phyloP scores from a whole-genome alignment of 2,329 filamentous ascomycete genomes.

The Nectriaceae sp. region DNA sequence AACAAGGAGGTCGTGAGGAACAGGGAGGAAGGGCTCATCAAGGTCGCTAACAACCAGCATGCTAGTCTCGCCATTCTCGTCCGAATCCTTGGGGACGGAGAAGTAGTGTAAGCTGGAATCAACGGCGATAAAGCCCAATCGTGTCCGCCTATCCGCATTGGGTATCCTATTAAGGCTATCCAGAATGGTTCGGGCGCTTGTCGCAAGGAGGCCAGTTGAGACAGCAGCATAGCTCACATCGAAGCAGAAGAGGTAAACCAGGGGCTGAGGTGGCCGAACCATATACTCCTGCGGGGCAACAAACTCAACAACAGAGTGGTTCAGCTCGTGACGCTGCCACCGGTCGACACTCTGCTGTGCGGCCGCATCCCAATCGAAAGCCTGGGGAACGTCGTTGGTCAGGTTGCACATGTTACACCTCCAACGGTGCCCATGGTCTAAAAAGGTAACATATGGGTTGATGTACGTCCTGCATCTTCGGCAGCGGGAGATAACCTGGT shows the following conservation, averaged over 20 bases:
- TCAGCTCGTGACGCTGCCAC: slow-evolving; percentile 90
- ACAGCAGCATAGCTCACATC: slow-evolving; percentile 92
- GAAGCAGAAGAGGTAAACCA: slow-evolving; percentile 94
- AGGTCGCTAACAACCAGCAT: slow-evolving; percentile 96
- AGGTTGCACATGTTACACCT: slow-evolving; percentile 99
- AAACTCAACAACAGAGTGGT: slow-evolving; percentile 96
- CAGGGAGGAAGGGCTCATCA: slow-evolving; percentile 94
- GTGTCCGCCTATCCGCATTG: slow-evolving; percentile 91
- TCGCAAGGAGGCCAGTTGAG: slow-evolving; percentile 87
- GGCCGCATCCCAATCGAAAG: slow-evolving; percentile 96
- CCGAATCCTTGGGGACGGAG: slow-evolving; percentile 84
- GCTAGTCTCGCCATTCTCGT: slow-evolving; percentile 79
- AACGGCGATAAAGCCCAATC: slow-evolving; percentile 92
- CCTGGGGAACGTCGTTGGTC: slow-evolving; percentile 98
- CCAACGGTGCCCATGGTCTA: slow-evolving; percentile 97
- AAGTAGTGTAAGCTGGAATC: slow-evolving; percentile 97
- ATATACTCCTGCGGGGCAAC: slow-evolving; percentile 99
- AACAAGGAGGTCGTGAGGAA: slow-evolving; percentile 87
- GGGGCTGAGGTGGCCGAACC: slow-evolving; percentile 92
- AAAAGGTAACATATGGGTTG: slow-evolving; percentile 94
- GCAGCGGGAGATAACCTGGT: slow-evolving; percentile 96
- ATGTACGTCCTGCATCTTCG: slow-evolving; percentile 95
- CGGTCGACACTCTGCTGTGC: slow-evolving; percentile 89
- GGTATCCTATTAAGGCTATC: slow-evolving; percentile 96
- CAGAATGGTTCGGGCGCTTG: slow-evolving; percentile 87